phyloP scores from a whole-genome alignment of 2,329 filamentous ascomycete genomes.

The Claviceps capensis region DNA sequence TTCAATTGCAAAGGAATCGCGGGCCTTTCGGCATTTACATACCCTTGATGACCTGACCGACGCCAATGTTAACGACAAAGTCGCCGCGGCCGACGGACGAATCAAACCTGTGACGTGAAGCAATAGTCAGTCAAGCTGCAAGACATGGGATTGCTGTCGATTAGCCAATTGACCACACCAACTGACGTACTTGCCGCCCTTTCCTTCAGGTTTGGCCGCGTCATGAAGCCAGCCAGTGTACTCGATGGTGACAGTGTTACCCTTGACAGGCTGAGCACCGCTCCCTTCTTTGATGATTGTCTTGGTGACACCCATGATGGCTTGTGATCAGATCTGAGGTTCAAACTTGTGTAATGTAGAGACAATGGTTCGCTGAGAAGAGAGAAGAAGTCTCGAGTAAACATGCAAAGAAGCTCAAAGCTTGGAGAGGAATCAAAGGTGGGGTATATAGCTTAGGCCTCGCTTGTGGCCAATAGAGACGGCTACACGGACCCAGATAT shows the following conservation, averaged over 20 bases:
- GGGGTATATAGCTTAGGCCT: too few species aligned
- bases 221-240: slow-evolving; percentile 86
- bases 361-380: background rate
- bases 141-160: background rate
- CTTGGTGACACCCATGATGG: slow-evolving; percentile 63
- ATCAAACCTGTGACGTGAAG: slow-evolving; percentile 56
- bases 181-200: slow-evolving; percentile 55
- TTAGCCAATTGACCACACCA: background rate
- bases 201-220: slow-evolving; percentile 39
- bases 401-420: background rate
- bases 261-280: slow-evolving; percentile 43
- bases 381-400: background rate
- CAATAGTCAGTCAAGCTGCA: background rate
- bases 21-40: slow-evolving; percentile 9
- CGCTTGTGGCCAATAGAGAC: background rate
- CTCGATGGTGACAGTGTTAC: slow-evolving; percentile 71
- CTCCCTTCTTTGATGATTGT: slow-evolving; percentile 47
- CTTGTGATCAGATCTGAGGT: background rate
- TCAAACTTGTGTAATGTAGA: background rate
- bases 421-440: background rate
- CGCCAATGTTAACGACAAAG: slow-evolving; percentile 67
- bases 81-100: slow-evolving; percentile 65
- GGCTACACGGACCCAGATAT: background rate
- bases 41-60: slow-evolving; percentile 80
- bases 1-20: too few species aligned